A percentile compares a stretch with the other conserved stretches of the same genome.
phyloP scores from a whole-genome alignment of 495 filamentous ascomycete species.

The Penicillium robsamsonii region DNA sequence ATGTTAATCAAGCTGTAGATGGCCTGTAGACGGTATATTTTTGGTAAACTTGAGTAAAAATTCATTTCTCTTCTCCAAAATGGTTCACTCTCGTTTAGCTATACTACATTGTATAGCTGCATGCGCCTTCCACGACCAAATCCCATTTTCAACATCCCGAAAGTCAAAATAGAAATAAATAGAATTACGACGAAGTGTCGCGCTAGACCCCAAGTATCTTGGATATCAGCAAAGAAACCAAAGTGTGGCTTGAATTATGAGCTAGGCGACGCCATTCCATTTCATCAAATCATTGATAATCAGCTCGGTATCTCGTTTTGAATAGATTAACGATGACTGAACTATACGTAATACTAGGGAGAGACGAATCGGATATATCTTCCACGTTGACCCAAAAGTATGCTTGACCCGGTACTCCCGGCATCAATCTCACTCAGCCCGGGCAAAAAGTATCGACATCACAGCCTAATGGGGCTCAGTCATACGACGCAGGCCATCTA shows the following conservation, averaged over 20 bases:
- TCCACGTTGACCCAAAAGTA: background rate
- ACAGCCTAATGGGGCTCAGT: background rate
- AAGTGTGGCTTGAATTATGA: slow-evolving; percentile 6
- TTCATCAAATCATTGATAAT: background rate
- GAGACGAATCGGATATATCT: background rate
- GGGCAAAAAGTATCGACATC: background rate
- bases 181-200: background rate
- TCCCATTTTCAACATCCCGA: background rate
- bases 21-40: background rate
- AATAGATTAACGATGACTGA: background rate
- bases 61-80: background rate
- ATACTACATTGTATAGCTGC: background rate
- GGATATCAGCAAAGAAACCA: background rate
- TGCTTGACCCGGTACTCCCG: background rate
- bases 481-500: background rate
- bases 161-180: background rate
- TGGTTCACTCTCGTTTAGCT: background rate
- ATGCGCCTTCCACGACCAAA: background rate
- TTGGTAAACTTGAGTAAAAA: background rate
- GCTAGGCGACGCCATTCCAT: slow-evolving; percentile 4
- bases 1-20: background rate
- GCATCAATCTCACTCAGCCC: slow-evolving; percentile 2
- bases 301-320: background rate
- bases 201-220: slow-evolving; percentile 1
- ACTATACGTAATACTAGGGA: background rate